phyloP scores from a whole-genome alignment of 257 asterid species.

The Agastache rugosa region DNA sequence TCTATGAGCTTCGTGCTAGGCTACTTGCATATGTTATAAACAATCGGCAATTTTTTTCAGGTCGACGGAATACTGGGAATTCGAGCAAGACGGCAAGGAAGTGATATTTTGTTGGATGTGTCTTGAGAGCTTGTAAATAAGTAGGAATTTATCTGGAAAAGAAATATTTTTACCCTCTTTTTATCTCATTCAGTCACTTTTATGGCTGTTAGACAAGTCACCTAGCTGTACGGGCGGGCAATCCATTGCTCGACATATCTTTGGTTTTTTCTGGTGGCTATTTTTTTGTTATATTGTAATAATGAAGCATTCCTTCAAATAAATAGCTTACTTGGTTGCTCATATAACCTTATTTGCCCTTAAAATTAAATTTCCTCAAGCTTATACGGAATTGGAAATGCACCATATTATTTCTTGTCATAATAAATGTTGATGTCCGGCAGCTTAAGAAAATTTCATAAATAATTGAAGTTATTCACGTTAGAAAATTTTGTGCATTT shows the following conservation, averaged over 20 bases:
- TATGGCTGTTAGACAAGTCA: constrained; percentile 33
- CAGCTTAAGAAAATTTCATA: too few relatives aligned
- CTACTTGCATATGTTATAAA: neutral
- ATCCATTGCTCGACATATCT: constrained; percentile 7
- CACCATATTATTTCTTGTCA: neutral
- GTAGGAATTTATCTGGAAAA: constrained; percentile 13
- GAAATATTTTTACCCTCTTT: constrained; percentile 18
- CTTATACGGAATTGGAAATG: neutral
- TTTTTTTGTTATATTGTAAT: constrained; percentile 37
- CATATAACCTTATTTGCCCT: neutral
- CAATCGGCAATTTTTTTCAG: neutral
- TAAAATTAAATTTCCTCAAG: neutral
- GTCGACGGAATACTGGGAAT: constrained; percentile 19
- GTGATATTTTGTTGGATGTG: neutral
- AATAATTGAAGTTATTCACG: too few relatives aligned
- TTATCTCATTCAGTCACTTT: constrained; percentile 22
- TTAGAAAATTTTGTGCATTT: neutral
- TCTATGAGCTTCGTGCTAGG: neutral
- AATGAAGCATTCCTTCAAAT: constrained; percentile 29
- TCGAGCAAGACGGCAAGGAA: constrained; percentile 8
- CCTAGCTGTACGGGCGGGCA: constrained; percentile 12
- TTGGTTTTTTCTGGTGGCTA: constrained; percentile 22
- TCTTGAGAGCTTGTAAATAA: constrained; percentile 32
- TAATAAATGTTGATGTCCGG: too few relatives aligned
- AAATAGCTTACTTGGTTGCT: constrained; percentile 14